Base-by-base conservation (phyloP, 768 basidiomycete species). In the Mycena albidolilacea region DNA sequence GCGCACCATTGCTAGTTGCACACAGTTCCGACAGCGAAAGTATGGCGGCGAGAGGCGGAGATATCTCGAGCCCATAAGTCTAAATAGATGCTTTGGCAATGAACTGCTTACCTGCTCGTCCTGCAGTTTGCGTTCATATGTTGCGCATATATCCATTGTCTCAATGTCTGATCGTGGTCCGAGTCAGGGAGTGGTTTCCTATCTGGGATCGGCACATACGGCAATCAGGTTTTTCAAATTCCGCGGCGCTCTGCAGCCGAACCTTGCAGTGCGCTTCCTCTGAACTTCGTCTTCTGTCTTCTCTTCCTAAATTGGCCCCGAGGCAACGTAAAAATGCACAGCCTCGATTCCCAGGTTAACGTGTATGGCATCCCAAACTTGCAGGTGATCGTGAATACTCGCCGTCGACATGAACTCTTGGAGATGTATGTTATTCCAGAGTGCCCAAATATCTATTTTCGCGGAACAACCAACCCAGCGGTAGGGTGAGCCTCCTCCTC, bases 1-100 rank as follows among this genome's bases (percentile, higher is more conserved):
- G 48, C 85, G 77, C 80, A 94, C 95, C 94, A 81, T 91, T 87
- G 37, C 96, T 96, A 71, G 90, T 86, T 75, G 93, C 88, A 73
- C 98, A 91, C 43, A 96, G 85, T 79, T 97, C 90, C 3, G 95
- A 93, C 60, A 98, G 86, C 14, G 96, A 90, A 23, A 95, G 86
- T 69, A 98, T 95, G 17, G 97, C 97, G 21, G 96, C 97, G 23
- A 97, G 85, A 10, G 97, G 97, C 5, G 90, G 88, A 0, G 94
- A 92, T 67, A 95, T 89, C 94, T 95, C 78, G 52, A 65, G 58
- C 43, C 17, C 30, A 48, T 59, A 37, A 67, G 57, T 44, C 19
- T 5, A 17, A 7, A 7, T 50, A 46, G 12, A 30, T 19, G 44
- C 17, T 15, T 35, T 14, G 57, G 30, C 39, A 21, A 43, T 30